Conservation (phyloP, 768 basidiomycete species). For the Termitomyces titanicus region DNA sequence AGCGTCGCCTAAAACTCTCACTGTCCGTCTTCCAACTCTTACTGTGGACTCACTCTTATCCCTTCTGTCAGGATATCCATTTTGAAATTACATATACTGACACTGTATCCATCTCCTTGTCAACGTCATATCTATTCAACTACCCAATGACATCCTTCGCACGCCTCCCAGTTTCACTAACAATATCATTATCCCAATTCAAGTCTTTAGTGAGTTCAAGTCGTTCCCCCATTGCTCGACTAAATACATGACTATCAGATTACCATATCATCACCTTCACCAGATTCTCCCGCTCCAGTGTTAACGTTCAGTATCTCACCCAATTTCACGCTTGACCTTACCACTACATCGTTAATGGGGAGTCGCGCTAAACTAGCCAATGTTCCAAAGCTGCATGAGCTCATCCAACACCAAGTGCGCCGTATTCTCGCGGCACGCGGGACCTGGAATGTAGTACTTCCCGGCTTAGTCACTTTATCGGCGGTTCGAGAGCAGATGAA, state of each 20-base stretch:
- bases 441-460: conserved; percentile 66
- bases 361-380: conserved; percentile 97
- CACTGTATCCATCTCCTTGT: conserved; percentile 77
- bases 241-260: conserved; percentile 39
- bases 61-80: conserved; percentile 58
- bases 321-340: conserved; percentile 82
- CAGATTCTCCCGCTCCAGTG: conserved; percentile 50
- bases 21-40: conserved; percentile 22
- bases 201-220: conserved; percentile 52
- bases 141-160: conserved; percentile 83
- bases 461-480: conserved; percentile 47
- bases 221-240: background rate
- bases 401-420: conserved; percentile 84
- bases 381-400: conserved; percentile 94
- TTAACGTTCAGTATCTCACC: conserved; percentile 76
- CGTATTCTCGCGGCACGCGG: conserved; percentile 55
- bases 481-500: conserved; percentile 33
- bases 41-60: conserved; percentile 2
- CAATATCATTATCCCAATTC: conserved; percentile 74
- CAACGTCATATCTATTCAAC: conserved; percentile 79
- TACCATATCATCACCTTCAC: conserved; percentile 56
- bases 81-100: conserved; percentile 86
- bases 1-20: conserved; percentile 18
- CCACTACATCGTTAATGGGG: conserved; percentile 89
- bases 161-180: conserved; percentile 76